Percentiles rank a stretch among this genome's conserved stretches.
phyloP scores from a whole-genome alignment of 1,284 basidiomycete genomes.

The Dichomitus squalens region DNA sequence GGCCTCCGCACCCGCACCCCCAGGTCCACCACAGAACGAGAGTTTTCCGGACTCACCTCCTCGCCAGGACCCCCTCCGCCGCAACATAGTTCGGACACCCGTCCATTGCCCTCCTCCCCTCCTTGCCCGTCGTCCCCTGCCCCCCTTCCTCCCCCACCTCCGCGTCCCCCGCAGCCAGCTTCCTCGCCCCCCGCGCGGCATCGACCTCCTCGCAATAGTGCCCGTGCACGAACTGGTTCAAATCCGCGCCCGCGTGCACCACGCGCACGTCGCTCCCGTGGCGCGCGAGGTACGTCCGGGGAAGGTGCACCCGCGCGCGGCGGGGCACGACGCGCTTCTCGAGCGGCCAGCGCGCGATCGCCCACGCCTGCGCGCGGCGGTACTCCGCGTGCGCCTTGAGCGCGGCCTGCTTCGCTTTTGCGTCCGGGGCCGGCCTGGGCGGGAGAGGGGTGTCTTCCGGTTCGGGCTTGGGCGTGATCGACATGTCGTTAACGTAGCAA shows the following conservation, averaged over 20 bases:
- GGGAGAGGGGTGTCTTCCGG: constrained; percentile 1
- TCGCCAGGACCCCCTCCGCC: constrained; percentile 35
- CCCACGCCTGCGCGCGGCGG: constrained; percentile 38
- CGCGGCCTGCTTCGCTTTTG: constrained; percentile 21
- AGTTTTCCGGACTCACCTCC: constrained; percentile 40
- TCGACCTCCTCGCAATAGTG: constrained; percentile 36
- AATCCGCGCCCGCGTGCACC: constrained; percentile 36
- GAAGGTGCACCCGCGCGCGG: constrained; percentile 39
- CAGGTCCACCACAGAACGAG: no score
- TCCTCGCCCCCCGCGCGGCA: constrained; percentile 30
- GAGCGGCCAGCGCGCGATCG: constrained; percentile 38
- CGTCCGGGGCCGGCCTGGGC: constrained; percentile 8
- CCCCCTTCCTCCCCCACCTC: constrained; percentile 10
- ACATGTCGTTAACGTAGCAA: background rate
- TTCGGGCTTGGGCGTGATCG: constrained; percentile 1
- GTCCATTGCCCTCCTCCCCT: constrained; percentile 5
- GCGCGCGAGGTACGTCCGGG: constrained; percentile 40
- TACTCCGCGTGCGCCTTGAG: constrained; percentile 29
- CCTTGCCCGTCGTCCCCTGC: constrained; percentile 7
- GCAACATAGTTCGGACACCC: constrained; percentile 42
- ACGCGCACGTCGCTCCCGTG: constrained; percentile 39
- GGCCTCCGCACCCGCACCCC: no score
- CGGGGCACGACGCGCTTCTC: constrained; percentile 31
- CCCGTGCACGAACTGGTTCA: constrained; percentile 43
- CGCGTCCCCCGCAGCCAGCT: constrained; percentile 35